Percentiles rank a stretch among this genome's conserved stretches.
Conservation (phyloP, 768 basidiomycete species). For the Boletus sensibilis region DNA sequence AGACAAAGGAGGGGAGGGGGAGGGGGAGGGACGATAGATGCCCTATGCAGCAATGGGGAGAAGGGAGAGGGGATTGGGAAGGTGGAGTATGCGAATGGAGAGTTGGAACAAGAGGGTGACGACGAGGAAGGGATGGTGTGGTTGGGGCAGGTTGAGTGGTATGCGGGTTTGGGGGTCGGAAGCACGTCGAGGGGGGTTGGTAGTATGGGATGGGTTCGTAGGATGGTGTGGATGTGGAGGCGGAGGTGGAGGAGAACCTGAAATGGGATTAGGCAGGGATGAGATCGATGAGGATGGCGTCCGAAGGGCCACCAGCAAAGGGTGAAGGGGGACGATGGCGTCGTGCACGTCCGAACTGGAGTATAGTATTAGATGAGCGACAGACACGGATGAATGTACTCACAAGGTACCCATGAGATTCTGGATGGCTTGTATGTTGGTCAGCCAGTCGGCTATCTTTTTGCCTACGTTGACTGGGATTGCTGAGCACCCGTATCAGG, state of each 20-base stretch:
- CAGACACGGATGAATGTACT: conserved; percentile 21
- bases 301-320: conserved; percentile 44
- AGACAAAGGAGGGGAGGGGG: background rate
- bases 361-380: background rate
- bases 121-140: conserved; percentile 36
- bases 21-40: background rate
- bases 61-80: background rate
- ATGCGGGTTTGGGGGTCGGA: background rate
- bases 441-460: conserved; percentile 75
- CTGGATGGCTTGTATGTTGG: conserved; percentile 86
- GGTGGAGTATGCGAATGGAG: conserved; percentile 2
- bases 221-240: background rate
- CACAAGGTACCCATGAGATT: conserved; percentile 86
- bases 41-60: background rate
- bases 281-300: conserved; percentile 47
- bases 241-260: conserved; percentile 32
- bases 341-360: conserved; percentile 63
- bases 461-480: conserved; percentile 47
- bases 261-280: conserved; percentile 46
- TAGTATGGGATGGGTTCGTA: no score
- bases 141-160: background rate
- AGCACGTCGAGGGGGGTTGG: background rate
- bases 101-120: conserved; percentile 27
- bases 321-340: conserved; percentile 46
- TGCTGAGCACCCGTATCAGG: conserved; percentile 38